Conservation (phyloP, 345 rosid genomes). For the Toxicodendron radicans region DNA sequence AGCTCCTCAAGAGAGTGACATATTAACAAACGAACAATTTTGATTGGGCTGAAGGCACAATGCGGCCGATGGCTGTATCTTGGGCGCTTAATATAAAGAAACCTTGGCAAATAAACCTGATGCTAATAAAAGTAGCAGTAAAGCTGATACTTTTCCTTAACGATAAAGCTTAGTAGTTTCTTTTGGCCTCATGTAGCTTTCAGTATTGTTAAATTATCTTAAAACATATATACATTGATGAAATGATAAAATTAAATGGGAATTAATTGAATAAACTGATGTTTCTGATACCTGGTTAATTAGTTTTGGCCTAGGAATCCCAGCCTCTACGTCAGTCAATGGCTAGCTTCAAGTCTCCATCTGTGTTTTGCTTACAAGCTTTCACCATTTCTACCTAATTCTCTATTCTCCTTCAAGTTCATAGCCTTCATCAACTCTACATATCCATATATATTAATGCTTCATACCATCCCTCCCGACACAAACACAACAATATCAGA, state of each 20-base stretch:
- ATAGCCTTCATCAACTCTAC: background rate
- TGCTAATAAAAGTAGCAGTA: background rate
- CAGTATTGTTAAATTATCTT: constrained; percentile 12
- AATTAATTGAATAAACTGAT: too few species aligned
- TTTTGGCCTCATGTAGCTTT: constrained; percentile 35
- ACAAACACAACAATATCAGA: background rate
- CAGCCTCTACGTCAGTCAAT: constrained; percentile 37
- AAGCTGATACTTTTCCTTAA: constrained; percentile 28
- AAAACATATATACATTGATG: background rate
- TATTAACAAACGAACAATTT: constrained; percentile 10
- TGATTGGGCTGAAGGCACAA: background rate
- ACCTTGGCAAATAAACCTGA: background rate
- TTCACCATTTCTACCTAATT: constrained; percentile 34
- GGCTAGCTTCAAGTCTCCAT: constrained; percentile 28
- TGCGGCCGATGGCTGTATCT: background rate
- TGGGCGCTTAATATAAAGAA: background rate
- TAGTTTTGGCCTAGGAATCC: constrained; percentile 19
- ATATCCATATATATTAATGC: constrained; percentile 19
- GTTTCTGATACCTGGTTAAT: background rate
- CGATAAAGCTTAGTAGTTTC: constrained; percentile 21
- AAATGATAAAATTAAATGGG: background rate
- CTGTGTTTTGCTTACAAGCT: constrained; percentile 55
- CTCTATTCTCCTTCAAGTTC: constrained; percentile 16
- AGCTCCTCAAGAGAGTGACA: constrained; percentile 14
- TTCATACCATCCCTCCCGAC: background rate